These are phyloP conservation scores for Blechomonas ayalai DNA, from an alignment of 208 protist species.

Conservation along the genomic window DNA sequence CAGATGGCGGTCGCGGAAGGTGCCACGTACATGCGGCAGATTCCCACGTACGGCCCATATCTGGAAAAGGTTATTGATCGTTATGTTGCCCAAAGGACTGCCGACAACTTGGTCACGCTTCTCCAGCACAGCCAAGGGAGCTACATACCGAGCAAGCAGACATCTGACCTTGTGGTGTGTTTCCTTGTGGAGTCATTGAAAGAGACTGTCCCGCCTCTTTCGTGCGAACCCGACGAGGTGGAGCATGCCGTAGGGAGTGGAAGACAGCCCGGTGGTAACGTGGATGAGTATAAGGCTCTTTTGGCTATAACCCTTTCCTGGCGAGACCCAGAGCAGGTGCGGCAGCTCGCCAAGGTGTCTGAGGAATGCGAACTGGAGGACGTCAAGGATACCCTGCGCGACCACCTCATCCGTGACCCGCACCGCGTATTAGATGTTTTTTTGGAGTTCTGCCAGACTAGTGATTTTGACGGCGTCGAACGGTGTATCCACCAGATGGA, in stretches of 20 bases:
- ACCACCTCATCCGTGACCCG: constrained; percentile 48
- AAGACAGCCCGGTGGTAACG: no score
- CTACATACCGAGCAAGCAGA: background rate
- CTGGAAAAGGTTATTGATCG: constrained; percentile 6
- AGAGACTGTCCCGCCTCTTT: no score
- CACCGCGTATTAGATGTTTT: constrained; percentile 26
- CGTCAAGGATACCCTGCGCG: constrained; percentile 27
- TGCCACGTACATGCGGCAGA: constrained; percentile 2
- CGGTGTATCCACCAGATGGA: constrained; percentile 22
- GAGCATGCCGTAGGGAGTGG: no score
- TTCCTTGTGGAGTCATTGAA: no score
- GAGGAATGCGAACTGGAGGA: constrained; percentile 11
- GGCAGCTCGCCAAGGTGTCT: constrained; percentile 23
- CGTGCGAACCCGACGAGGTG: no score
- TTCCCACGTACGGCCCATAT: constrained; percentile 4
- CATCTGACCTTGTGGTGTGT: background rate
- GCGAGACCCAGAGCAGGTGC: constrained; percentile 10
- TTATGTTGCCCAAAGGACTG: background rate
- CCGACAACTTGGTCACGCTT: background rate
- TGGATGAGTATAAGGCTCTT: constrained; percentile 6
- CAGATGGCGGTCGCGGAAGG: background rate
- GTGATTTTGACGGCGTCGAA: constrained; percentile 35
- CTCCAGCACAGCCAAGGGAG: background rate
- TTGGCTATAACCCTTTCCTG: constrained; percentile 23
- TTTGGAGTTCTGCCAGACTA: constrained; percentile 16